phyloP scores from a whole-genome alignment of 129 eudicot species.

The Solidago caesia region DNA sequence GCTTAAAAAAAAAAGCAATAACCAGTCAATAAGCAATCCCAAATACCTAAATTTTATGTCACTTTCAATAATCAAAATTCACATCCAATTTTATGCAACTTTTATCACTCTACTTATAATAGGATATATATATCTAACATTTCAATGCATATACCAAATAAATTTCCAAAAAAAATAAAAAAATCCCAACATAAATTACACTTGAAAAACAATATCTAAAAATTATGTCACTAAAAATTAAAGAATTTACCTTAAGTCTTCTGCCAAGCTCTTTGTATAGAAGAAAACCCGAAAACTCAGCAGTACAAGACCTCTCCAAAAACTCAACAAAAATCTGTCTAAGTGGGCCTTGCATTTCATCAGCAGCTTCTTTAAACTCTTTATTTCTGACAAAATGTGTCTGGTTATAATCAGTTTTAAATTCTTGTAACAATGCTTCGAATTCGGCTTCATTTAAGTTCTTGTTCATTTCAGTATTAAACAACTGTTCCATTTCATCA shows the following conservation, averaged over 20 bases:
- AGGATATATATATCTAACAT: no score
- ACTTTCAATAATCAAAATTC: no score
- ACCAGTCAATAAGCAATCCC: background rate
- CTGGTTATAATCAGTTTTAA: slow-evolving; percentile 96
- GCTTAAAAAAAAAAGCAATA: no score
- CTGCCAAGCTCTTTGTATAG: slow-evolving; percentile 97
- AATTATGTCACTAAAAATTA: background rate
- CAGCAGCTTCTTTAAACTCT: slow-evolving; percentile 97
- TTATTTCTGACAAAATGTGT: slow-evolving; percentile 95
- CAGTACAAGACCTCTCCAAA: slow-evolving; percentile 97
- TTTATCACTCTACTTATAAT: no score
- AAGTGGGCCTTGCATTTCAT: slow-evolving; percentile 73
- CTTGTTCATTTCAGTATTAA: slow-evolving; percentile 90
- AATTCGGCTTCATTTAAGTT: slow-evolving; percentile 84
- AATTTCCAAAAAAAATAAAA: background rate
- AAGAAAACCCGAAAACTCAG: slow-evolving; percentile 95
- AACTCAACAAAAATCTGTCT: slow-evolving; percentile 92
- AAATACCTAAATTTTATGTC: no score
- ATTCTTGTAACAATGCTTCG: slow-evolving; percentile 84
- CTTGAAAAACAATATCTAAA: background rate
- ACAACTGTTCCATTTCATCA: slow-evolving; percentile 93
- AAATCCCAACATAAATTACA: background rate
- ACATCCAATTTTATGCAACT: no score
- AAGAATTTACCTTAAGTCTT: slow-evolving; percentile 77
- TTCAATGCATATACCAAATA: no score